Base-by-base conservation (phyloP, 75 land plant species). In the Adiantum capillusveneris region DNA sequence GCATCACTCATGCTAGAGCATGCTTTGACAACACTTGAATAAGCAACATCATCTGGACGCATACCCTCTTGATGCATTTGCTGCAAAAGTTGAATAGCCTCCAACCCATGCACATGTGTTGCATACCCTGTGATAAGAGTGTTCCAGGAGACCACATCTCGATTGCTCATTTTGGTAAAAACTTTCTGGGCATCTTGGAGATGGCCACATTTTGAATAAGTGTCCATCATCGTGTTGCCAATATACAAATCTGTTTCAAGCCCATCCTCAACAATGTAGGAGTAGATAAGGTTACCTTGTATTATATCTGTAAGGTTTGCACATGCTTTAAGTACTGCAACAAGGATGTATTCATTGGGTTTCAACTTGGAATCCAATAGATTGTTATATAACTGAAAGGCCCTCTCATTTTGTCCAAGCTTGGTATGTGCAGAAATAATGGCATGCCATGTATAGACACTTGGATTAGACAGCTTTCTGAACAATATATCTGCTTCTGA, bases 141-240 rank as follows among this genome's bases (percentile, higher is more conserved):
- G 37, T 71, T 79, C 71, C 70, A 76, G 1, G 71, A 43, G n/a
- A 71, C 65, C 7, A 60, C 60, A 58, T 69, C 65, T 11, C 65
- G 54, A 29, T 44, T 13, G 16, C 31, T 7, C 69, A 71, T 65
- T 13, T 37, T 25, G 12, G 36, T 25, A 45, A 76, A 76, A 5
- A 56, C 19, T 25, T 49, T 58, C 0, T 56, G 34, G n/a, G 75
- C 65, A 11, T 61, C 56, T 7, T 25, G 25, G 18, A 57, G 12
- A 22, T 36, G 25, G 0, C 79, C 79, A 49, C 79, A 76, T 48
- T 76, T 76, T 7, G 51, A 56, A 62, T 76, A 76, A 60, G 71
- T 65, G 36, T 65, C 68, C 7, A 69, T 26, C 12, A 69, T 48
- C 27, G 78, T 31, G 53, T 61, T 75, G 21, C 68, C 31, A 5